Evolutionary conservation across 2,329 filamentous ascomycete species (phyloP), one percentile per base, ranked within the genome.

Genomic region (Pestalotiopsis sp.): DNA sequence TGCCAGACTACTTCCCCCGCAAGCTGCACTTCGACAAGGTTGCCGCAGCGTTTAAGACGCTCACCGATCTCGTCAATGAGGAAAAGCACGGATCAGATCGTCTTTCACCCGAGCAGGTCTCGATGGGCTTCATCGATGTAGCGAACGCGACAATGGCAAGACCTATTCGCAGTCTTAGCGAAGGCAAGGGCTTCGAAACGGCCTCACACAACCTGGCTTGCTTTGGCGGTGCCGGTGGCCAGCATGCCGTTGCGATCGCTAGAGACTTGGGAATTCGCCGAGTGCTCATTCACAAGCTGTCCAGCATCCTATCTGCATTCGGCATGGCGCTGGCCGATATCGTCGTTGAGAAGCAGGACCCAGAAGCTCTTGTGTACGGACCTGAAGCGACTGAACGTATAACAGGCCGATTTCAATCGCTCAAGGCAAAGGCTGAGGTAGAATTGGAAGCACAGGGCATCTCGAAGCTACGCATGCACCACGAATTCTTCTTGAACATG

Each of bases 131-230:
- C 74, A 86, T 94, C 75, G 89, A 92, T 70, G 90, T 93, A 59
- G 91, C 91, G 2, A 93, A 93, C 72, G 91, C 92, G 77, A 90
- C 91, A 0, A 93, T 93, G 91, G 91, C 89, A 3, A 83, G 92
- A 45, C 92, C 92, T 0, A 94, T 94, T 69, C 86, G 92, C 60
- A 92, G 66, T 2, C 57, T 59, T 6, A 59, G 57, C 25, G 0
- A 92, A 94, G 78, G 91, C 91, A 3, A 71, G 77, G 20, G 77
- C 76, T 9, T 79, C 58, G 77, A 74, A 7, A 74, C 77, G 0
- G 76, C 75, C 39, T 72, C 71, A 3, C 77, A 79, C 41, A 74
- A 78, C 39, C 73, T 79, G 4, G 77, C 76, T 38, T 74, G 73
- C 27, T 80, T 94, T 75, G 92, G 92, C 31, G 92, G 92, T 71